Conservation (phyloP, 2,329 filamentous ascomycete species). For the Arthrobotrys sinensis region DNA sequence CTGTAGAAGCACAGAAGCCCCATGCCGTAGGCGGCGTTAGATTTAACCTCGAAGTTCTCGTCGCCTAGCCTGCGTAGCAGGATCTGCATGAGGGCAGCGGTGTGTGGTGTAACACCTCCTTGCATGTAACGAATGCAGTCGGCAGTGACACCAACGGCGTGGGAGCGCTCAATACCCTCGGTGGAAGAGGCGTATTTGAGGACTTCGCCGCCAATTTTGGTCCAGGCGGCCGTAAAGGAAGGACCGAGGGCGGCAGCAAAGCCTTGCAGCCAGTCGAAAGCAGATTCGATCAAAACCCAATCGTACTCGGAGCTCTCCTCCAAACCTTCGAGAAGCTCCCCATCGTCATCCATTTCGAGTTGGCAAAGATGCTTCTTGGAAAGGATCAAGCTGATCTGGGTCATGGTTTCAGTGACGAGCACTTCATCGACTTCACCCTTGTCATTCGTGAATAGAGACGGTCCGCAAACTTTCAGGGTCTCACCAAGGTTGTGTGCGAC, state of each 20-base stretch:
- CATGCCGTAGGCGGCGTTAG: conserved; percentile 92
- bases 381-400: conserved; percentile 82
- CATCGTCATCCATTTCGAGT: conserved; percentile 84
- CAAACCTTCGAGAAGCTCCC: conserved; percentile 76
- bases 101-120: conserved; percentile 84
- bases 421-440: conserved; percentile 69
- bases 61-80: conserved; percentile 89
- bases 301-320: conserved; percentile 93
- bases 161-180: conserved; percentile 88
- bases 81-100: conserved; percentile 81
- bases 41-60: conserved; percentile 91
- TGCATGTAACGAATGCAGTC: conserved; percentile 91
- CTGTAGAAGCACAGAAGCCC: conserved; percentile 89
- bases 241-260: conserved; percentile 85
- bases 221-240: conserved; percentile 90
- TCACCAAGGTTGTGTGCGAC: conserved; percentile 94
- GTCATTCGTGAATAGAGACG: conserved; percentile 82
- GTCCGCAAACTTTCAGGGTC: conserved; percentile 90
- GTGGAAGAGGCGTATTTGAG: conserved; percentile 88
- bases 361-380: conserved; percentile 94
- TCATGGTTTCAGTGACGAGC: conserved; percentile 79
- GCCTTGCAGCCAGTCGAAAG: conserved; percentile 89
- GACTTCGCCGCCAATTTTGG: conserved; percentile 93
- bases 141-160: conserved; percentile 90
- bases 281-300: conserved; percentile 96